Evolutionary conservation across 2,329 filamentous ascomycete species (phyloP).

Genomic region (Knoxdaviesia capensis): DNA sequence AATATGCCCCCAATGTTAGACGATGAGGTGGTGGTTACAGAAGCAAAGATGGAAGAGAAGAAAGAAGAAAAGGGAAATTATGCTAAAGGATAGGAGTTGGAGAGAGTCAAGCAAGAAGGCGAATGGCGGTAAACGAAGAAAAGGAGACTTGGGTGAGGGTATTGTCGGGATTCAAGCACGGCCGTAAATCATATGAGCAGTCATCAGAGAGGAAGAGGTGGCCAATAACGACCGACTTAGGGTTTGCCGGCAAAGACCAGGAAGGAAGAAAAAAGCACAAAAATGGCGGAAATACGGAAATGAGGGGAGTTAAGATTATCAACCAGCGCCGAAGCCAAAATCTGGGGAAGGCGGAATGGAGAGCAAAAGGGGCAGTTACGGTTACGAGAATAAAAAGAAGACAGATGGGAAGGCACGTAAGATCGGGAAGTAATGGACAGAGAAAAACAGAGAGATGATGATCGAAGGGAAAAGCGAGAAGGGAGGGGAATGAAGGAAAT

Average conservation of each 20-base stretch:
- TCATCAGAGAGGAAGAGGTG: too few relatives aligned
- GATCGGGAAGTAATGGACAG: background rate
- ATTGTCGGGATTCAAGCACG: too few relatives aligned
- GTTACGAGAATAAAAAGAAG: background rate
- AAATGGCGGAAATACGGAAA: background rate
- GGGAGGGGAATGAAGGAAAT: background rate
- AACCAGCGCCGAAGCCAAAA: background rate
- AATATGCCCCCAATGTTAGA: too few relatives aligned
- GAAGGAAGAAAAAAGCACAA: too few relatives aligned
- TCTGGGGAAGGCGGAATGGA: background rate
- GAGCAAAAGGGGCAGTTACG: background rate
- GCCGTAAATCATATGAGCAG: too few relatives aligned
- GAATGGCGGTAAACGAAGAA: too few relatives aligned
- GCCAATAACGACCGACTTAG: too few relatives aligned
- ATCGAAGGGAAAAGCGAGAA: background rate
- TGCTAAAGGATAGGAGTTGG: background rate
- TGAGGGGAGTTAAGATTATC: constrained; percentile 1
- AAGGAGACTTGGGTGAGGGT: too few relatives aligned
- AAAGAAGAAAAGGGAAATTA: background rate
- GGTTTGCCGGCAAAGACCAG: too few relatives aligned
- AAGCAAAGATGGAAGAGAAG: too few relatives aligned
- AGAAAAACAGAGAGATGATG: background rate
- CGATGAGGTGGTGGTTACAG: too few relatives aligned
- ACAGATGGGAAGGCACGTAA: background rate
- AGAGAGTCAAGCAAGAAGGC: background rate